Evolutionary conservation across 2,329 filamentous ascomycete genomes (phyloP).

Genomic region (Fusarium verticillioides): DNA sequence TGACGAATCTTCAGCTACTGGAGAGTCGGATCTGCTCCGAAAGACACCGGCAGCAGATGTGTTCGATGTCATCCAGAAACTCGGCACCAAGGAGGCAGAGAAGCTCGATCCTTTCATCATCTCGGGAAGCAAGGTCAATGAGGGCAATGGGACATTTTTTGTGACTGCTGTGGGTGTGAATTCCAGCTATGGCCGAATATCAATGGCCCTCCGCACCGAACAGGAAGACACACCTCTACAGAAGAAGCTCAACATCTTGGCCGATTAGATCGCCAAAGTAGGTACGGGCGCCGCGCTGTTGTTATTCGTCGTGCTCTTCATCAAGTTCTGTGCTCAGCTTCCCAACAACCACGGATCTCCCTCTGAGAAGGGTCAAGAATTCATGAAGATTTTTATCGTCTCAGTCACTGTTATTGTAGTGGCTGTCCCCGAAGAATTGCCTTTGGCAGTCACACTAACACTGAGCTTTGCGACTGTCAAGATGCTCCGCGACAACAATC

Average conservation of each 20-base stretch:
- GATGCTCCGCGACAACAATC: constrained; percentile 77
- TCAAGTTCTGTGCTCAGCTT: constrained; percentile 77
- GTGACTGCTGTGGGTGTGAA: constrained; percentile 67
- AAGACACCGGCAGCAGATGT: constrained; percentile 71
- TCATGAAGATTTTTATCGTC: constrained; percentile 73
- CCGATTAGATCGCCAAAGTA: constrained; percentile 51
- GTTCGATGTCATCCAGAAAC: constrained; percentile 62
- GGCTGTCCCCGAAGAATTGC: constrained; percentile 73
- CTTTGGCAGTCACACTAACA: constrained; percentile 74
- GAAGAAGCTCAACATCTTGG: constrained; percentile 58
- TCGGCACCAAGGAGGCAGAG: constrained; percentile 50
- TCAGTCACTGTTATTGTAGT: constrained; percentile 75
- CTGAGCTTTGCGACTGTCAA: constrained; percentile 75
- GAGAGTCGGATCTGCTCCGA: constrained; percentile 77
- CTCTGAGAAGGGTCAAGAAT: constrained; percentile 66
- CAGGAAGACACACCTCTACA: constrained; percentile 65
- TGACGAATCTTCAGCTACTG: constrained; percentile 79
- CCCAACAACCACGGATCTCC: constrained; percentile 59
- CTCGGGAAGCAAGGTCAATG: constrained; percentile 65
- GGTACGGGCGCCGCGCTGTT: constrained; percentile 75
- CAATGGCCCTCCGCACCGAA: constrained; percentile 65
- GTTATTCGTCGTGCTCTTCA: constrained; percentile 80
- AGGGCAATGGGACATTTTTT: constrained; percentile 65
- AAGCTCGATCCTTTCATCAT: constrained; percentile 75
- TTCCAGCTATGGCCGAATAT: constrained; percentile 65